Percentiles rank a stretch among this genome's conserved stretches.
These are phyloP conservation scores for Tulasnella sp. DNA, from an alignment of 768 basidiomycete species.

Conservation along the genomic window DNA sequence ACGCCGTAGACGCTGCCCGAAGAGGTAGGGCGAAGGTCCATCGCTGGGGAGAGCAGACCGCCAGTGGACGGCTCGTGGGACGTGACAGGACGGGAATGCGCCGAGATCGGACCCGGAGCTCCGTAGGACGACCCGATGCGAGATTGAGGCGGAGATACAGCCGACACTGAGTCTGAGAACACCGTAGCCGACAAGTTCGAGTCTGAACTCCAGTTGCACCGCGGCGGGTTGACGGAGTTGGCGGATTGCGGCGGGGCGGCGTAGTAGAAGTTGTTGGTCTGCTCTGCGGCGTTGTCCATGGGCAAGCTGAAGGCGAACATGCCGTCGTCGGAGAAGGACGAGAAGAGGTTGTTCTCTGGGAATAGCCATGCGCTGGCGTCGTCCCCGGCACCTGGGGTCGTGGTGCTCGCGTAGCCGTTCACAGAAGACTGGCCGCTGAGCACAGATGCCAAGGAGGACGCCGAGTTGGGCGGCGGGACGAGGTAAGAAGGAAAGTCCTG, in stretches of 20 bases:
- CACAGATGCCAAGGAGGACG: background rate
- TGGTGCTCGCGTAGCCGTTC: background rate
- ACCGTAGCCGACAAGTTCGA: background rate
- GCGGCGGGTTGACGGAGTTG: background rate
- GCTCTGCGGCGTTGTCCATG: background rate
- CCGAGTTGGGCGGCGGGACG: background rate
- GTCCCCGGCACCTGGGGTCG: background rate
- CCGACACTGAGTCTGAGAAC: background rate
- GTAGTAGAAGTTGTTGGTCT: constrained; percentile 1
- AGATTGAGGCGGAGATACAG: background rate
- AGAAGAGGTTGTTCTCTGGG: constrained; percentile 1
- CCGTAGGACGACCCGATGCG: constrained; percentile 4
- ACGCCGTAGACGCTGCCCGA: background rate
- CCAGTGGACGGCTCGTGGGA: background rate
- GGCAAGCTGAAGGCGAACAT: background rate
- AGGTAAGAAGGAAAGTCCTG: background rate
- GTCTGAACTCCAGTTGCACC: background rate
- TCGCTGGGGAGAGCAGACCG: background rate
- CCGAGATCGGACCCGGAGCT: background rate
- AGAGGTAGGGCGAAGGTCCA: background rate
- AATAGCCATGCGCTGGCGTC: background rate
- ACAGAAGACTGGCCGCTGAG: background rate
- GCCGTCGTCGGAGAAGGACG: constrained; percentile 10
- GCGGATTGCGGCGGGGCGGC: background rate
- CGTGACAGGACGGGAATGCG: background rate